Evolutionary conservation across 352 stramenopile species (phyloP).

Genomic region (Phytophthora quininea): DNA sequence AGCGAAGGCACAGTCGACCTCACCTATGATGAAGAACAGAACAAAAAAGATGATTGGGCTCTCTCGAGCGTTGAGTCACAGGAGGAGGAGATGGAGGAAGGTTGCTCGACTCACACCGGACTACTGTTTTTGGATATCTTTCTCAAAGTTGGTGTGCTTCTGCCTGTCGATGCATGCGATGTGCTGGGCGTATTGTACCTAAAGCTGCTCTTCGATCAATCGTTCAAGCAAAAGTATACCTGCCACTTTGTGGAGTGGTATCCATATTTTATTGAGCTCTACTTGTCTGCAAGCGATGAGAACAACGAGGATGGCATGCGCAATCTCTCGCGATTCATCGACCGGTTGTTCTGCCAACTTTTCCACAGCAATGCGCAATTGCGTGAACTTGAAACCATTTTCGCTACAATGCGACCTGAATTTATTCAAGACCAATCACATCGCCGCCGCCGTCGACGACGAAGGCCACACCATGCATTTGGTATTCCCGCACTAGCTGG

Average conservation of each 20-base stretch:
- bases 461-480: slow-evolving; percentile 11
- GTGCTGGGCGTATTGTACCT: slow-evolving; percentile 83
- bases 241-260: slow-evolving; percentile 86
- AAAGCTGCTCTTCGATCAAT: slow-evolving; percentile 81
- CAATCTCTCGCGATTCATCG: slow-evolving; percentile 81
- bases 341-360: slow-evolving; percentile 84
- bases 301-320: slow-evolving; percentile 80
- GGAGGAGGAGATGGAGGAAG: slow-evolving; percentile 22
- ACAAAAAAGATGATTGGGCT: slow-evolving; percentile 8
- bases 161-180: slow-evolving; percentile 76
- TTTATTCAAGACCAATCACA: slow-evolving; percentile 16
- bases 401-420: slow-evolving; percentile 35
- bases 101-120: neutral
- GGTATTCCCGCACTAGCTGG: slow-evolving; percentile 11
- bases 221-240: slow-evolving; percentile 84
- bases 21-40: slow-evolving; percentile 16
- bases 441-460: slow-evolving; percentile 8
- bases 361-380: slow-evolving; percentile 85
- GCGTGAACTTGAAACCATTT: slow-evolving; percentile 63
- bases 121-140: slow-evolving; percentile 72
- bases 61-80: slow-evolving; percentile 13
- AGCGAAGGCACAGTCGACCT: slow-evolving; percentile 1
- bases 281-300: slow-evolving; percentile 63
- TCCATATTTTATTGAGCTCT: slow-evolving; percentile 80
- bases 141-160: slow-evolving; percentile 68